Percentiles rank a stretch among this genome's conserved stretches.
Conservation (phyloP, 202 grass and related monocot species). For the Carex arenaria region DNA sequence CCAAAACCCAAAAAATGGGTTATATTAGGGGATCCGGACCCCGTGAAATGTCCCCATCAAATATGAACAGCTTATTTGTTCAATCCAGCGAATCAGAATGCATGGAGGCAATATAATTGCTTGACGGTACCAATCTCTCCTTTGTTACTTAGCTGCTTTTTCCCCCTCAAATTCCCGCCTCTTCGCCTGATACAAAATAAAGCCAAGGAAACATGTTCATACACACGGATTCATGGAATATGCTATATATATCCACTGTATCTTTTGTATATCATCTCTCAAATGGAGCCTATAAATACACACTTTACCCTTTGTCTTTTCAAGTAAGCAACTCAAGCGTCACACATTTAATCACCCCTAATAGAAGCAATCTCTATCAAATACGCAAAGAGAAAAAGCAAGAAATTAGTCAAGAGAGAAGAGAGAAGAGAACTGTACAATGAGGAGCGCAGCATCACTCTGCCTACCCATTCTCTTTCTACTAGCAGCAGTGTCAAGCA, state of each 20-base stretch:
- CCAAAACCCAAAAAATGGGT: too few relatives aligned
- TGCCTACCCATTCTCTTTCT: conserved; percentile 22
- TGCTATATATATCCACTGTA: conserved; percentile 7
- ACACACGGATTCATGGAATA: conserved; percentile 19
- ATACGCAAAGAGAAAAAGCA: neutral
- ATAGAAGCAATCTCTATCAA: neutral
- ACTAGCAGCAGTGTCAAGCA: conserved; percentile 19
- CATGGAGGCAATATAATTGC: neutral
- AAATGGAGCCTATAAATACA: conserved; percentile 38
- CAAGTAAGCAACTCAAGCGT: neutral
- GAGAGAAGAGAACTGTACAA: conserved; percentile 20
- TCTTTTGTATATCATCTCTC: conserved; percentile 6
- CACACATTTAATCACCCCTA: neutral
- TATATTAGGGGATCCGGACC: too few relatives aligned
- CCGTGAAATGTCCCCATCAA: neutral
- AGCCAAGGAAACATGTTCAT: conserved; percentile 30
- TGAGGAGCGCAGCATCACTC: conserved; percentile 23
- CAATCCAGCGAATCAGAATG: conserved; percentile 9
- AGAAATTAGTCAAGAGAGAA: neutral
- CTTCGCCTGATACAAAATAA: conserved; percentile 14
- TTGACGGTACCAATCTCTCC: neutral
- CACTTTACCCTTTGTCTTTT: conserved; percentile 1
- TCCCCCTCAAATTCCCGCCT: neutral
- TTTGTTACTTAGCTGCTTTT: conserved; percentile 32
- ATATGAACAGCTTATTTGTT: conserved; percentile 6